Conservation (phyloP, 495 filamentous ascomycete species). For the Darksidea phi region DNA sequence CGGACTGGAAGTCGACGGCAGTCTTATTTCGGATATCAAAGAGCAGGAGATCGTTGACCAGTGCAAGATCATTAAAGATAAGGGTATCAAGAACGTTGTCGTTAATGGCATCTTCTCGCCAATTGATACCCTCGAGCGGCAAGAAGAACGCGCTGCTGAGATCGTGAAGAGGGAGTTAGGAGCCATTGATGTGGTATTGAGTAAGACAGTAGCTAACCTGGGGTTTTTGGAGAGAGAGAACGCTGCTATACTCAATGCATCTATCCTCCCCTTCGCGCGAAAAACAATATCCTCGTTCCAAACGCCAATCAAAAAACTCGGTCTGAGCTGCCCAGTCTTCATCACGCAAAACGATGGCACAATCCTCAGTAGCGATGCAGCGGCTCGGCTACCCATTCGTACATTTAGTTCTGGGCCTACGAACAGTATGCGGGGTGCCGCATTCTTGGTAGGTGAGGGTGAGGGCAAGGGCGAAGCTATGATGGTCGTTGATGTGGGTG, state of each 20-base stretch:
- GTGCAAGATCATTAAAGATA: slow-evolving; percentile 46
- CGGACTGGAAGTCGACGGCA: slow-evolving; percentile 54
- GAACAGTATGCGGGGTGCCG: slow-evolving; percentile 54
- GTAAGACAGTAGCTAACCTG: slow-evolving; percentile 49
- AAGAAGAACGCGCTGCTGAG: slow-evolving; percentile 51
- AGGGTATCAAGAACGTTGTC: slow-evolving; percentile 53
- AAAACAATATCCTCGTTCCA: slow-evolving; percentile 49
- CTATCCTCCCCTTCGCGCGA: slow-evolving; percentile 48
- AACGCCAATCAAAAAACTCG: slow-evolving; percentile 46
- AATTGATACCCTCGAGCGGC: slow-evolving; percentile 51
- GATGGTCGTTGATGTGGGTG: slow-evolving; percentile 54
- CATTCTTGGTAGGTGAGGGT: slow-evolving; percentile 41
- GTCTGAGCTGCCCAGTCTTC: slow-evolving; percentile 49
- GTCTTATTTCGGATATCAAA: slow-evolving; percentile 49
- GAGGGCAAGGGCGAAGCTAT: slow-evolving; percentile 35
- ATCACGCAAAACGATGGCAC: slow-evolving; percentile 57
- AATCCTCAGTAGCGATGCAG: slow-evolving; percentile 43
- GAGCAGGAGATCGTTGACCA: slow-evolving; percentile 48
- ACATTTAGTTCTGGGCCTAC: slow-evolving; percentile 56
- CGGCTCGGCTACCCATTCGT: slow-evolving; percentile 50
- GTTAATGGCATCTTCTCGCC: slow-evolving; percentile 60
- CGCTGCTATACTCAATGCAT: slow-evolving; percentile 54
- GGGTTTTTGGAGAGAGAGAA: slow-evolving; percentile 56
- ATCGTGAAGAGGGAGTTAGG: slow-evolving; percentile 49
- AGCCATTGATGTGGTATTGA: slow-evolving; percentile 49